A percentile compares a stretch with the other conserved stretches of the same genome.
Evolutionary conservation across 179 eudicot genomes (phyloP).

Genomic region (Drosera spatulata): DNA sequence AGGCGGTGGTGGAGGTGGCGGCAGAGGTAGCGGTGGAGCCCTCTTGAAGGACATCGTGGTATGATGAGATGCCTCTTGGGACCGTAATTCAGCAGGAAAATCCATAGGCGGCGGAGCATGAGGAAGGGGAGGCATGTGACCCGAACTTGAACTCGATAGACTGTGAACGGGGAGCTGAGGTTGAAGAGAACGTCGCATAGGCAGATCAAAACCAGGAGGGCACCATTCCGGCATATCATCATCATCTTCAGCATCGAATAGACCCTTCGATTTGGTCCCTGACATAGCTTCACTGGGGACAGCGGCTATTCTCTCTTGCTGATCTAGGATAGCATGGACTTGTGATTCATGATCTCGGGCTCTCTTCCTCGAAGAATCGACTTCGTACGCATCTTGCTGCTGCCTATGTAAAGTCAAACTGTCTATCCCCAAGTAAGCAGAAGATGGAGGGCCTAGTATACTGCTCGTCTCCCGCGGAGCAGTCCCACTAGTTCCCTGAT

Average conservation of each 20-base stretch:
- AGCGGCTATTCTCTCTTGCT: conserved; percentile 1
- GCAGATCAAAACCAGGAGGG: conserved; percentile 35
- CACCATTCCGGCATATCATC: conserved; percentile 91
- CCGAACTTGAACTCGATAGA: conserved; percentile 16
- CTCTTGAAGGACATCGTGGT: background rate
- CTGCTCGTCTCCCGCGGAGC: background rate
- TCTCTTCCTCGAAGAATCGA: conserved; percentile 2
- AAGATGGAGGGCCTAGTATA: background rate
- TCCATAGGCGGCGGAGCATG: conserved; percentile 6
- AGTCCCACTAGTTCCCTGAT: conserved; percentile 1
- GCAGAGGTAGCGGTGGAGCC: conserved; percentile 4
- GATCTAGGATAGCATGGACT: conserved; percentile 4
- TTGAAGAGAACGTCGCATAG: conserved; percentile 12
- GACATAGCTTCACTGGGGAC: no score
- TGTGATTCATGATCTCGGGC: conserved; percentile 9
- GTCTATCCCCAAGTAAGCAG: background rate
- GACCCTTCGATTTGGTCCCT: conserved; percentile 16
- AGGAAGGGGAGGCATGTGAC: conserved; percentile 10
- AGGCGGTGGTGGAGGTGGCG: conserved; percentile 3
- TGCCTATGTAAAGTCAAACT: background rate
- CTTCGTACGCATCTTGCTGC: background rate
- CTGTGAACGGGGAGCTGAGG: conserved; percentile 10
- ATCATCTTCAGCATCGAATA: conserved; percentile 57
- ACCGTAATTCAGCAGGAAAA: background rate
- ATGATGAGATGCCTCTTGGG: no score